These are phyloP conservation scores for Nakazawaea pomicola DNA, from an alignment of 805 yeast species.

Conservation along the genomic window DNA sequence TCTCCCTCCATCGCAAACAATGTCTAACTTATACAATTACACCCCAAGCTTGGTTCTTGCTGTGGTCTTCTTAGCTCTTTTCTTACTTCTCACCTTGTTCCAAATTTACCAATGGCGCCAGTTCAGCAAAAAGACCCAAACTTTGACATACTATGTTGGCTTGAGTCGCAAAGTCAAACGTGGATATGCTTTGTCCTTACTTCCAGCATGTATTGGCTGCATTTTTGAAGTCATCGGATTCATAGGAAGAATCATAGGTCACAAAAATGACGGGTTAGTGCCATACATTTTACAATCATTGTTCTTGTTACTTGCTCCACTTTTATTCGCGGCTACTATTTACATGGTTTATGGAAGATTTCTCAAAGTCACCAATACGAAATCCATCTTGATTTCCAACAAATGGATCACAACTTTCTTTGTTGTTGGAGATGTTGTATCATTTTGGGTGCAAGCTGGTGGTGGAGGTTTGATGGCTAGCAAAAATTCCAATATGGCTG, in stretches of 20 bases:
- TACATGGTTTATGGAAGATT: background rate
- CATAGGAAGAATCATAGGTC: background rate
- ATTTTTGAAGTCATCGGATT: background rate
- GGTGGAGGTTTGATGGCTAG: constrained; percentile 1
- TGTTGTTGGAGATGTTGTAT: background rate
- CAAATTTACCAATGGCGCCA: background rate
- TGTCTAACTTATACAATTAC: background rate
- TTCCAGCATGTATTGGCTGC: background rate
- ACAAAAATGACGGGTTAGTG: background rate
- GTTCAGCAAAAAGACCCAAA: background rate
- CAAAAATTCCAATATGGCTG: background rate
- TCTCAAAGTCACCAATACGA: background rate
- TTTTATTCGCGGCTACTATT: background rate
- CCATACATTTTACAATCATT: background rate
- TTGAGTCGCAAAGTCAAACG: background rate
- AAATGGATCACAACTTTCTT: background rate
- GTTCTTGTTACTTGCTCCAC: background rate
- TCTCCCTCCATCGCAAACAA: too few species aligned
- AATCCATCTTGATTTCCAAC: background rate
- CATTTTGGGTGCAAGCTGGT: background rate
- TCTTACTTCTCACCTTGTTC: too few species aligned
- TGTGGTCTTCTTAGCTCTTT: background rate
- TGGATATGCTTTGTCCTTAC: background rate
- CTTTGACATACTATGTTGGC: too few species aligned
- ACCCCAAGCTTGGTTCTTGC: background rate